Base-by-base conservation (phyloP, 129 eudicot species). In the Solidago caesia region DNA sequence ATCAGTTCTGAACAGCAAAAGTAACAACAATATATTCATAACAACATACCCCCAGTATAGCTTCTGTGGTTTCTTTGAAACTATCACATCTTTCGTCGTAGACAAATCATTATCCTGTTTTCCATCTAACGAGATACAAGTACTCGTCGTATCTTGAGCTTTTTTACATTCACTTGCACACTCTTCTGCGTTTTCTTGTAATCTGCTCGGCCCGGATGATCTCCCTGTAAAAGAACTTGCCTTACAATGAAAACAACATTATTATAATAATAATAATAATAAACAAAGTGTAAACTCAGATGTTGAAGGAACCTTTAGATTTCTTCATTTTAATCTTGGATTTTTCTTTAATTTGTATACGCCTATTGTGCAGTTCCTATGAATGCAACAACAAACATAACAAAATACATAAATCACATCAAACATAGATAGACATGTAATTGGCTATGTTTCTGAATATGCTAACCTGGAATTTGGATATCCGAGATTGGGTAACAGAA, bases 291-390 rank as follows among this genome's bases (percentile, higher is more conserved):
- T 58, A 25, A 3, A 56, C 29, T 33, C 11, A 14, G 26, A 16
- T 21, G 29, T 44, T 3, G 43, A 65, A 67, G 70, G 11, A 71
- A 89, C 93, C 93, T 85, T 85, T 84, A 73, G 84, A 43, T 87
- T 81, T 87, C 74, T 67, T 87, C 71, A 63, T 85, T 68, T 84
- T 87, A 0, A 59, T 67, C 72, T 84, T 87, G 43, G 90, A 75
- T 75, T 77, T 89, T 16, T 88, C 81, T 75, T 89, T 92, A 64
- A 92, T 72, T 72, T 89, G 84, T 77, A 92, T 81, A 21, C 97
- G 94, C 78, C 97, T 87, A 67, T 80, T 85, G 68, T 79, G 97
- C 87, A 92, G 77, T 86, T 89, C 97, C 97, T 92, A 73, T 52
- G 8, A 26, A 25, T 16, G 21, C n/a, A 5, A 46, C 53, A 62